phyloP scores from a whole-genome alignment of 306 rosid genomes.

The Pterocarpus santalinus region DNA sequence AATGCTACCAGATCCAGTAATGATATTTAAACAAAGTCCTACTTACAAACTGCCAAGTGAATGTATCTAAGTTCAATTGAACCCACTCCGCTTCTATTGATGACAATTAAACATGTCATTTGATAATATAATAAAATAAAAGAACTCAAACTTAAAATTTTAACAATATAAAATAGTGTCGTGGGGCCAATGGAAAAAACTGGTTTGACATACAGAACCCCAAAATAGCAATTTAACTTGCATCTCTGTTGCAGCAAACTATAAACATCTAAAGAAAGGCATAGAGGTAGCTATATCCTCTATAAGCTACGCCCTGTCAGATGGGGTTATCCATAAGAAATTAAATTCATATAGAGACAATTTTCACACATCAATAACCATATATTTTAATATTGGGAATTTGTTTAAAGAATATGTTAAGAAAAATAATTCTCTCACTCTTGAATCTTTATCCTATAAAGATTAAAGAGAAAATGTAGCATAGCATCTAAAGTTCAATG shows the following conservation, averaged over 20 bases:
- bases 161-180: background rate
- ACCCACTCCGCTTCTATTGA: background rate
- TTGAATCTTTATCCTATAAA: too few relatives aligned
- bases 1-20: too few relatives aligned
- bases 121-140: background rate
- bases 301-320: background rate
- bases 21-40: too few relatives aligned
- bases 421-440: background rate
- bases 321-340: background rate
- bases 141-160: background rate
- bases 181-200: background rate
- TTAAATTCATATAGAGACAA: background rate
- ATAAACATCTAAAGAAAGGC: background rate
- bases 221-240: background rate
- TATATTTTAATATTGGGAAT: background rate
- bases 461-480: background rate
- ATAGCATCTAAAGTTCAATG: too few relatives aligned
- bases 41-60: background rate
- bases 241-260: constrained; percentile 6
- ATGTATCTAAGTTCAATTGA: background rate
- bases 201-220: background rate
- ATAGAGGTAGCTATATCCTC: background rate
- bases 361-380: background rate
- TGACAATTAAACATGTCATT: background rate
- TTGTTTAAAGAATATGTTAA: background rate